Evolutionary conservation across 495 filamentous ascomycete genomes (phyloP).

Genomic region (Durotheca rogersii): DNA sequence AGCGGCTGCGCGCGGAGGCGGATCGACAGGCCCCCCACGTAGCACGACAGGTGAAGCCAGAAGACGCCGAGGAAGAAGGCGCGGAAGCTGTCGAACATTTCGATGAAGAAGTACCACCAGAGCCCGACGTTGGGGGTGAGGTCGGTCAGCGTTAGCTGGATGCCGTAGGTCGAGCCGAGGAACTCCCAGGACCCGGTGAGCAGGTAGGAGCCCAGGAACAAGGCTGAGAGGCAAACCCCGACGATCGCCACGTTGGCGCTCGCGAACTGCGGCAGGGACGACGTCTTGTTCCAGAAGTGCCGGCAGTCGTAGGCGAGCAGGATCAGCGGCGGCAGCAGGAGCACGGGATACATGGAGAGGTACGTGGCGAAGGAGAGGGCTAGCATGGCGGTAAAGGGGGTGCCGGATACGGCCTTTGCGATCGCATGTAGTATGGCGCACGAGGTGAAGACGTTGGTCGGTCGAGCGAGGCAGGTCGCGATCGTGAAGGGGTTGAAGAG

Average conservation of each 20-base stretch:
- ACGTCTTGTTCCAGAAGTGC: conserved; percentile 32
- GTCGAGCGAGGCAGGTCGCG: conserved; percentile 86
- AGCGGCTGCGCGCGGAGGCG: conserved; percentile 80
- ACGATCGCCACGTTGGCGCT: conserved; percentile 51
- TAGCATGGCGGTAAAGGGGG: conserved; percentile 74
- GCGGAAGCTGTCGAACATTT: conserved; percentile 98
- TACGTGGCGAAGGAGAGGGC: conserved; percentile 85
- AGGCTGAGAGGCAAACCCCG: conserved; percentile 45
- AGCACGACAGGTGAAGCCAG: conserved; percentile 89
- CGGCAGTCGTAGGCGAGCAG: conserved; percentile 78
- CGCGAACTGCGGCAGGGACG: conserved; percentile 49
- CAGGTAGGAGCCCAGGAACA: conserved; percentile 71
- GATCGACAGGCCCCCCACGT: conserved; percentile 80
- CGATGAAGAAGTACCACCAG: conserved; percentile 99
- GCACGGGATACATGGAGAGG: conserved; percentile 84
- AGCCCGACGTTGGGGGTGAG: conserved; percentile 92
- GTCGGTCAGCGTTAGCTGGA: conserved; percentile 87
- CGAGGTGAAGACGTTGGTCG: conserved; percentile 88
- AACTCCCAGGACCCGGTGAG: conserved; percentile 86
- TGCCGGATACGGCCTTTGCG: conserved; percentile 75
- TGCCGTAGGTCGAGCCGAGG: conserved; percentile 83
- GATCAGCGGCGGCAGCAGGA: conserved; percentile 79
- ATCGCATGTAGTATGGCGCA: conserved; percentile 83
- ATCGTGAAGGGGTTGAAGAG: conserved; percentile 96
- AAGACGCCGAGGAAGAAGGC: conserved; percentile 97